phyloP scores from a whole-genome alignment of 2,329 filamentous ascomycete genomes.

The Davidsoniella neocaledoniae region DNA sequence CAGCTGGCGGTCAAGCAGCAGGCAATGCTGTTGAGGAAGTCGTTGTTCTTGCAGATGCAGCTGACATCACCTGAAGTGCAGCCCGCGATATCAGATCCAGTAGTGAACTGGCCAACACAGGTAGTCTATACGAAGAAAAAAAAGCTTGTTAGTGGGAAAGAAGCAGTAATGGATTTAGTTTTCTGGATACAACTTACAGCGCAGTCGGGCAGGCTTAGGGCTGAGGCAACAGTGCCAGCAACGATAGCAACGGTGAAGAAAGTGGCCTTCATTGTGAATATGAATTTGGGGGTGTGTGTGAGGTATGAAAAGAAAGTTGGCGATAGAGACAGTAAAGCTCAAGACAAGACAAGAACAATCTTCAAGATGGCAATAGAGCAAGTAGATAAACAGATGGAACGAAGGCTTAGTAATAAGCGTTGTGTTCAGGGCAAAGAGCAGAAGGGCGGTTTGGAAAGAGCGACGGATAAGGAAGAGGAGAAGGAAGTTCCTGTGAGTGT shows the following conservation, averaged over 20 bases:
- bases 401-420: constrained; percentile 1
- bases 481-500: background rate
- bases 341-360: background rate
- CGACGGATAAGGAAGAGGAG: constrained; percentile 4
- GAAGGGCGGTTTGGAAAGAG: no score
- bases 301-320: background rate
- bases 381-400: background rate
- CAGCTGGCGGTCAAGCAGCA: constrained; percentile 25
- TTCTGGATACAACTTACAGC: constrained; percentile 21
- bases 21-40: constrained; percentile 25
- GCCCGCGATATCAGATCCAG: constrained; percentile 21
- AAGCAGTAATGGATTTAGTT: no score
- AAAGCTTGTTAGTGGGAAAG: background rate
- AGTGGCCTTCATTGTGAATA: constrained; percentile 22
- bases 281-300: background rate
- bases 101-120: constrained; percentile 21
- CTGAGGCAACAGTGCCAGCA: constrained; percentile 21
- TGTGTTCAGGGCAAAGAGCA: no score
- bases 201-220: constrained; percentile 22
- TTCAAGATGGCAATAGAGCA: background rate
- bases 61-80: constrained; percentile 23
- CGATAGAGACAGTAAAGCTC: background rate
- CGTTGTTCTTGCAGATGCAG: constrained; percentile 26
- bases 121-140: constrained; percentile 15
- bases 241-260: constrained; percentile 19